These are phyloP conservation scores for Apiotrichum domesticum DNA, from an alignment of 1,284 basidiomycete genomes.

Conservation along the genomic window DNA sequence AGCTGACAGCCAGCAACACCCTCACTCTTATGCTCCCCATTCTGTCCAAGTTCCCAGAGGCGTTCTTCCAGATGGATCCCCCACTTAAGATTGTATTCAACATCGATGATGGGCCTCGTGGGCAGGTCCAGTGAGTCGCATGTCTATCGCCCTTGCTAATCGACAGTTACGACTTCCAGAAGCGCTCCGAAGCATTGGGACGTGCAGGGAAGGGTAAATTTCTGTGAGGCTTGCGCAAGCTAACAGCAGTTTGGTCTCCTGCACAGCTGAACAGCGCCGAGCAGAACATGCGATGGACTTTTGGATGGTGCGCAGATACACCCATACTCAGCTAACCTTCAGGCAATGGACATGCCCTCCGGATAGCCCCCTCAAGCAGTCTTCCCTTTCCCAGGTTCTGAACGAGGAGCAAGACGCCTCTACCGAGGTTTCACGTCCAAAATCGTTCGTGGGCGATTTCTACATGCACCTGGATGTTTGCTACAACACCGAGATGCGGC, in stretches of 20 bases:
- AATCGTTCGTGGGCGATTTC: constrained; percentile 38
- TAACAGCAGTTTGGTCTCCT: constrained; percentile 26
- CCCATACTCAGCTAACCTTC: background rate
- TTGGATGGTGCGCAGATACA: constrained; percentile 20
- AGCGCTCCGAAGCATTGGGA: no score
- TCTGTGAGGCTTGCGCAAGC: no score
- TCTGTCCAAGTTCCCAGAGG: constrained; percentile 27
- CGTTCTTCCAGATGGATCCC: constrained; percentile 28
- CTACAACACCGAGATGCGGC: constrained; percentile 34
- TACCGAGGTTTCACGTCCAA: constrained; percentile 1
- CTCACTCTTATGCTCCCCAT: constrained; percentile 31
- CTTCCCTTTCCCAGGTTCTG: constrained; percentile 25
- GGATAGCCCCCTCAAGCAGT: constrained; percentile 26
- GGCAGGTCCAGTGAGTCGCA: constrained; percentile 22
- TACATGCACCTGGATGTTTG: constrained; percentile 33
- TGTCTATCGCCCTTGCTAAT: background rate
- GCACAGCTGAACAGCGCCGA: constrained; percentile 28
- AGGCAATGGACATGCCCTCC: constrained; percentile 36
- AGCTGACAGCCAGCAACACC: constrained; percentile 27
- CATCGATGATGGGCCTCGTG: constrained; percentile 31
- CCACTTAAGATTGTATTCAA: constrained; percentile 32
- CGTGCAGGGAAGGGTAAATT: constrained; percentile 16
- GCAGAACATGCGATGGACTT: constrained; percentile 29
- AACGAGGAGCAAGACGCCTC: constrained; percentile 21
- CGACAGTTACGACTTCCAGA: constrained; percentile 15